Percentiles rank a stretch among this genome's conserved stretches.
Conservation (phyloP, 106 monocot species). For the Posidonia australis region DNA sequence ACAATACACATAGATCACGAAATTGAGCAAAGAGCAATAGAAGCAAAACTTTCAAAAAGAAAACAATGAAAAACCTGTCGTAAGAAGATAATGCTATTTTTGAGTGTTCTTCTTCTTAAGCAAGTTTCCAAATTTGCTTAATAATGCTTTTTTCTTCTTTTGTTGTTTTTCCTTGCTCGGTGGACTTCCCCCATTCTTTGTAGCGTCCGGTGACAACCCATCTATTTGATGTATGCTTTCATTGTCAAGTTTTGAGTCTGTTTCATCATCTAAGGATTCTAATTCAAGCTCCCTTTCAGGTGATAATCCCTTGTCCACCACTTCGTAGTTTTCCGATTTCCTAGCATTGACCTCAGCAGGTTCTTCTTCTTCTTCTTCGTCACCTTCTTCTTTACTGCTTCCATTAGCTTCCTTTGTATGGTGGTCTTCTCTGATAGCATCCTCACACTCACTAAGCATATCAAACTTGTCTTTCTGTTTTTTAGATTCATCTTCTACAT, state of each 20-base stretch:
- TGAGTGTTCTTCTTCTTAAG: constrained; percentile 49
- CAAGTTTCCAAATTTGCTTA: constrained; percentile 41
- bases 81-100: constrained; percentile 17
- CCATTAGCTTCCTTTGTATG: constrained; percentile 6
- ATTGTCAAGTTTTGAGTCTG: constrained; percentile 20
- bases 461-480: constrained; percentile 6
- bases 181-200: constrained; percentile 15
- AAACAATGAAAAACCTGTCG: background rate
- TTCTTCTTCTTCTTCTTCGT: too few species aligned
- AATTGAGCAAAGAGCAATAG: background rate
- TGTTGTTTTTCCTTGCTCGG: constrained; percentile 19
- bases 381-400: constrained; percentile 6
- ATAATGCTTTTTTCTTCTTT: constrained; percentile 51
- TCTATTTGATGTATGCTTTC: constrained; percentile 20
- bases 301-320: constrained; percentile 18
- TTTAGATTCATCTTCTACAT: constrained; percentile 7
- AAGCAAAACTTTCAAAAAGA: background rate
- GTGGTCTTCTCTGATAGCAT: constrained; percentile 4
- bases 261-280: constrained; percentile 31
- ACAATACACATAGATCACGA: too few species aligned
- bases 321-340: constrained; percentile 12
- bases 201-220: constrained; percentile 14
- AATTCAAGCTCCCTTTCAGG: constrained; percentile 34
- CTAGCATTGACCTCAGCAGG: constrained; percentile 2
- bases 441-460: background rate